These are phyloP conservation scores for Microthlaspi erraticum DNA, from an alignment of 345 rosid species.

Conservation along the genomic window DNA sequence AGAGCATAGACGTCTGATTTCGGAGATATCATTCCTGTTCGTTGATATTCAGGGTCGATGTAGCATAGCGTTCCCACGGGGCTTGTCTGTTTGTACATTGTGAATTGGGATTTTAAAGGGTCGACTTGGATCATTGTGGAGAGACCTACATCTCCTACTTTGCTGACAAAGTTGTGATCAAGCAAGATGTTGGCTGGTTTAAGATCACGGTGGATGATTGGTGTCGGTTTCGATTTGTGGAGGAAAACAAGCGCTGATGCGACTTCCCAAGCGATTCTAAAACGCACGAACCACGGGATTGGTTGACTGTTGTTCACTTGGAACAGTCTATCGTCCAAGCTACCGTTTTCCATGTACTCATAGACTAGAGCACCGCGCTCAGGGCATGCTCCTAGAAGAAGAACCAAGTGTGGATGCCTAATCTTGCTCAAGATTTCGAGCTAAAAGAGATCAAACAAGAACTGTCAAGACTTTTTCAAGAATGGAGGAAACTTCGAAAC, in stretches of 20 bases:
- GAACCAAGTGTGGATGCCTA: constrained; percentile 87
- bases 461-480: background rate
- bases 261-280: constrained; percentile 85
- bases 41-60: constrained; percentile 90
- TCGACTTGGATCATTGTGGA: constrained; percentile 62
- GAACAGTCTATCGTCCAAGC: constrained; percentile 71
- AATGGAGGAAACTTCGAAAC: background rate
- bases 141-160: constrained; percentile 91
- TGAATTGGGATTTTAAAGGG: constrained; percentile 36
- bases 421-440: constrained; percentile 81
- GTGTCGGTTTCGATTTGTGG: constrained; percentile 75
- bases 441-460: constrained; percentile 46
- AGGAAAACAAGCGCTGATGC: constrained; percentile 84
- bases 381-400: constrained; percentile 89
- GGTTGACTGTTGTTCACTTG: constrained; percentile 54
- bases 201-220: constrained; percentile 85
- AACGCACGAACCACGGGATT: constrained; percentile 83
- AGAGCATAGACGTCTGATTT: constrained; percentile 85
- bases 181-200: constrained; percentile 93
- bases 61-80: constrained; percentile 87
- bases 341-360: constrained; percentile 90
- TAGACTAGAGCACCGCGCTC: constrained; percentile 76
- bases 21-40: constrained; percentile 75
- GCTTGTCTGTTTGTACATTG: constrained; percentile 57
- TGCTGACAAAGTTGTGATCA: constrained; percentile 78